Percentiles rank a stretch among this genome's conserved stretches.
phyloP scores from a whole-genome alignment of 2,329 filamentous ascomycete species.

The Pestalotiopsis sp. region DNA sequence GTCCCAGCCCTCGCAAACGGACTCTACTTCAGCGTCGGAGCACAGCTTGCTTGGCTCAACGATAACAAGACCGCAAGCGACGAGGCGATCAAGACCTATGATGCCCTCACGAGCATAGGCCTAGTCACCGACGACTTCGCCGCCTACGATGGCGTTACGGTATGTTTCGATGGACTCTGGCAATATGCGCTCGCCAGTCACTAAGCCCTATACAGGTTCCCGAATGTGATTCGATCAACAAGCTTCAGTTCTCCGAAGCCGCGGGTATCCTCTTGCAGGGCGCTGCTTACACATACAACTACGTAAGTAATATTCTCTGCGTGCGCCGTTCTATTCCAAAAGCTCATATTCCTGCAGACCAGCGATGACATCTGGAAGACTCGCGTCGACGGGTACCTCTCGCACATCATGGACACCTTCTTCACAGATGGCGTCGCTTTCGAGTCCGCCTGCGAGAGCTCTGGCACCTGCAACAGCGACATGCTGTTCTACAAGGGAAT shows the following conservation, averaged over 20 bases:
- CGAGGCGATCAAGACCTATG: slow-evolving; percentile 60
- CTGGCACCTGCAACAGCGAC: slow-evolving; percentile 52
- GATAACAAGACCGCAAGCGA: slow-evolving; percentile 63
- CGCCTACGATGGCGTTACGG: slow-evolving; percentile 47
- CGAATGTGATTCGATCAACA: slow-evolving; percentile 33
- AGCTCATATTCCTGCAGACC: neutral
- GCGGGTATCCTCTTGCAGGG: slow-evolving; percentile 49
- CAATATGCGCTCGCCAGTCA: neutral
- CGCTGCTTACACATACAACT: slow-evolving; percentile 42
- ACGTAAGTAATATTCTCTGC: slow-evolving; percentile 33
- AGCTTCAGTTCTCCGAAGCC: slow-evolving; percentile 55
- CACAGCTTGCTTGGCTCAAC: slow-evolving; percentile 65
- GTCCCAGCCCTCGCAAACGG: slow-evolving; percentile 44
- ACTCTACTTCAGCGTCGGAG: slow-evolving; percentile 50
- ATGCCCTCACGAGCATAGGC: slow-evolving; percentile 48
- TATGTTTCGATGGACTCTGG: slow-evolving; percentile 1
- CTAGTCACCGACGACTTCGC: slow-evolving; percentile 47
- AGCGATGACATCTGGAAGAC: slow-evolving; percentile 45
- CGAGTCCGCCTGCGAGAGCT: slow-evolving; percentile 55
- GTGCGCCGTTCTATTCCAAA: neutral
- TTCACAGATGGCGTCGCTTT: slow-evolving; percentile 51
- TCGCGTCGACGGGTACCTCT: slow-evolving; percentile 50
- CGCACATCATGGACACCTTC: slow-evolving; percentile 42
- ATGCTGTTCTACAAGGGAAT: slow-evolving; percentile 57
- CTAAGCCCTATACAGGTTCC: slow-evolving; percentile 12